Percentiles rank a stretch among this genome's conserved stretches.
phyloP scores from a whole-genome alignment of 2,329 filamentous ascomycete species.

The Fusarium coffeatum region DNA sequence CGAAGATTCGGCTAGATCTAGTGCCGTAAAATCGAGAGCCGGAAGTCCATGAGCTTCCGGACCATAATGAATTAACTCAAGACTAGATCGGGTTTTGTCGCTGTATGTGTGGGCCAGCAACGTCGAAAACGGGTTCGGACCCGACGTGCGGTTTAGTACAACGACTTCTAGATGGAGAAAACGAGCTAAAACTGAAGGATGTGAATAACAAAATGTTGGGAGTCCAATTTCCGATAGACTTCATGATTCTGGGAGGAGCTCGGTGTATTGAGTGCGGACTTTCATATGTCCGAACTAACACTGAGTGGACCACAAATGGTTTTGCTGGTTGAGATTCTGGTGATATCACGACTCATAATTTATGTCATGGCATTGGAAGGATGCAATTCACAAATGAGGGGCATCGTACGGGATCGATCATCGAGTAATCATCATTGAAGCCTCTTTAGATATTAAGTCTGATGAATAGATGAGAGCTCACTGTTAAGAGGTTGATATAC shows the following conservation, averaged over 20 bases:
- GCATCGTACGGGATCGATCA: neutral
- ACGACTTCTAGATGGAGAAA: neutral
- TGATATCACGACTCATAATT: too few relatives aligned
- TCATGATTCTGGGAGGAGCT: neutral
- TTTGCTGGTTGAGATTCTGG: neutral
- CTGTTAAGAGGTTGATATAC: neutral
- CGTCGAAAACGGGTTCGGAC: neutral
- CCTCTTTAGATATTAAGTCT: neutral
- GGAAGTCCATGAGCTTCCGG: neutral
- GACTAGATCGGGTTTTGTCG: neutral
- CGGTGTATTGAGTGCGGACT: neutral
- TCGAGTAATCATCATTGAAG: neutral
- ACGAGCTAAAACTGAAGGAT: neutral
- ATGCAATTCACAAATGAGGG: neutral
- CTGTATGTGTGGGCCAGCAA: neutral
- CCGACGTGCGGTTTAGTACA: neutral
- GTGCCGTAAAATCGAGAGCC: neutral
- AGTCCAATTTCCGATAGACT: neutral
- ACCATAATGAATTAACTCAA: neutral
- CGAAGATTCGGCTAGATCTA: neutral
- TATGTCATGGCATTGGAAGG: neutral
- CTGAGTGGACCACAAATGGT: too few relatives aligned
- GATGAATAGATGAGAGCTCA: neutral
- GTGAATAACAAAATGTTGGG: neutral
- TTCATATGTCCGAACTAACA: neutral